phyloP scores from a whole-genome alignment of 2,329 filamentous ascomycete species.

The Tolypocladium inflatum region DNA sequence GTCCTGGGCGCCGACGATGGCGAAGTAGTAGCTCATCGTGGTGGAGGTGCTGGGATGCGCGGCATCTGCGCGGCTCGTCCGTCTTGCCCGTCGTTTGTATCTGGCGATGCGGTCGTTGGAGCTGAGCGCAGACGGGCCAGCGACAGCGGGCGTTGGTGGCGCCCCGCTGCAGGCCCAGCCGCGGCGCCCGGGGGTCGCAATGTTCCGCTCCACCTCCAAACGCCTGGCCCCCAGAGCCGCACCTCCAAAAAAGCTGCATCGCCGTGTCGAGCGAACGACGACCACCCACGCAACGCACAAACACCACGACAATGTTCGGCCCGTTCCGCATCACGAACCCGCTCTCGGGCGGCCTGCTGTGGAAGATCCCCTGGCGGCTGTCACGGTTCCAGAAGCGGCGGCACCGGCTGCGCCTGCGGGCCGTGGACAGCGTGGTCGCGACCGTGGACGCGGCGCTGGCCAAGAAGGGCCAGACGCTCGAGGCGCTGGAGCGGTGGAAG shows the following conservation, averaged over 20 bases:
- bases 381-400: slow-evolving; percentile 85
- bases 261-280: background rate
- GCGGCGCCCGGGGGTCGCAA: slow-evolving; percentile 11
- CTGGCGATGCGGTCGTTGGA: background rate
- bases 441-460: slow-evolving; percentile 71
- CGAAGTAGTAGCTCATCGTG: slow-evolving; percentile 96
- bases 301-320: slow-evolving; percentile 59
- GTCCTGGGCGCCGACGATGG: slow-evolving; percentile 90
- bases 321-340: slow-evolving; percentile 71
- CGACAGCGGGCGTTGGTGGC: background rate
- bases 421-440: slow-evolving; percentile 80
- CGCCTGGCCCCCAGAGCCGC: background rate
- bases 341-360: slow-evolving; percentile 72
- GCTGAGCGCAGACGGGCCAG: background rate
- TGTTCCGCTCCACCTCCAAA: slow-evolving; percentile 17
- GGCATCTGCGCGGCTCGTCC: background rate
- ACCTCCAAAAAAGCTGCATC: background rate
- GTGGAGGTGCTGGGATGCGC: background rate
- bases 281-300: background rate
- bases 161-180: background rate
- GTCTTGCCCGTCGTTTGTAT: background rate
- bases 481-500: slow-evolving; percentile 84
- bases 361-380: slow-evolving; percentile 97
- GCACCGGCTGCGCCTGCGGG: slow-evolving; percentile 71
- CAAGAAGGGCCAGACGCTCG: slow-evolving; percentile 61